Conservation (phyloP, 108 stramenopile species). For the Discostella stelligeroides region DNA sequence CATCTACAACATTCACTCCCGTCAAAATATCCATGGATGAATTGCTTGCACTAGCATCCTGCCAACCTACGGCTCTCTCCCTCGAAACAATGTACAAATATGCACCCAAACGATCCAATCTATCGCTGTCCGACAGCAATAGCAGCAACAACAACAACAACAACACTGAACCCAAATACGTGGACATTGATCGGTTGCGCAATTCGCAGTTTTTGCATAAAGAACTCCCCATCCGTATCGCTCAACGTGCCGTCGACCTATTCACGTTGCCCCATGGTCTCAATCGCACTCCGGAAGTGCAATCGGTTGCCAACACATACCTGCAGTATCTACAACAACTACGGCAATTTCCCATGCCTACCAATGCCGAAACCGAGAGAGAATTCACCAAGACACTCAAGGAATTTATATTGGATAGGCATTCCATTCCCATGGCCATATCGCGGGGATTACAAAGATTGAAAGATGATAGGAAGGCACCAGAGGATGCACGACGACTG, state of each 20-base stretch:
- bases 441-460: slow-evolving; percentile 60
- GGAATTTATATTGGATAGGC: slow-evolving; percentile 66
- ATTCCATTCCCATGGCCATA: slow-evolving; percentile 77
- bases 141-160: slow-evolving; percentile 14
- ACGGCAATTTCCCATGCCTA: slow-evolving; percentile 58
- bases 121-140: not conserved
- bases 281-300: slow-evolving; percentile 61
- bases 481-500: slow-evolving; percentile 43
- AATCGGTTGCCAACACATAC: slow-evolving; percentile 76
- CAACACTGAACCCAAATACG: slow-evolving; percentile 14
- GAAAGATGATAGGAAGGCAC: slow-evolving; percentile 52
- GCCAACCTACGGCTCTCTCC: slow-evolving; percentile 74
- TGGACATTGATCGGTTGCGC: slow-evolving; percentile 64
- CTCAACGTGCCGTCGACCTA: slow-evolving; percentile 90
- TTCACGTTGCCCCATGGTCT: slow-evolving; percentile 84
- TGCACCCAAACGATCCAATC: slow-evolving; percentile 60
- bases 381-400: slow-evolving; percentile 58
- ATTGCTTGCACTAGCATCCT: slow-evolving; percentile 70
- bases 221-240: slow-evolving; percentile 91
- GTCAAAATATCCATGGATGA: slow-evolving; percentile 62
- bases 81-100: slow-evolving; percentile 90
- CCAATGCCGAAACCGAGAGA: slow-evolving; percentile 61
- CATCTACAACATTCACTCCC: not conserved
- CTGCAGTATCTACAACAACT: slow-evolving; percentile 69
- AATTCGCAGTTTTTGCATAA: slow-evolving; percentile 89